A percentile compares a stretch with the other conserved stretches of the same genome.
phyloP scores from a whole-genome alignment of 2,329 filamentous ascomycete genomes.

The Thielaviopsis populi region DNA sequence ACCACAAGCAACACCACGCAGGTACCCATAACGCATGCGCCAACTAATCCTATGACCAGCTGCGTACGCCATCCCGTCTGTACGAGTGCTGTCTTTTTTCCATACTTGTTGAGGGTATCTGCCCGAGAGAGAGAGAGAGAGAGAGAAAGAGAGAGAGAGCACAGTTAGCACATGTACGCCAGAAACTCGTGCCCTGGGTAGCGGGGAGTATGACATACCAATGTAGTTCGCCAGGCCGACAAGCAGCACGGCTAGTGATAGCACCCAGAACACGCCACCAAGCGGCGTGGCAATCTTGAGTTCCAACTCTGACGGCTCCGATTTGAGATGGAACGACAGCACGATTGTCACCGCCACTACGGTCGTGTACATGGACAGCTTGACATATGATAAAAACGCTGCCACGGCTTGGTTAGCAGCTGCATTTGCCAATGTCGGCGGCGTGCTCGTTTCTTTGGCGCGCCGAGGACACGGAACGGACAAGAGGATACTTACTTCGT shows the following conservation, averaged over 20 bases:
- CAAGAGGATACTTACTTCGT: constrained; percentile 35
- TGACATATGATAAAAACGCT: constrained; percentile 80
- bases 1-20: constrained; percentile 47
- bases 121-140: too few species aligned
- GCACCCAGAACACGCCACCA: constrained; percentile 73
- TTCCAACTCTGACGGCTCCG: constrained; percentile 54
- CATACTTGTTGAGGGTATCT: constrained; percentile 67
- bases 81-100: constrained; percentile 62
- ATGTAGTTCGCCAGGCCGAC: constrained; percentile 80
- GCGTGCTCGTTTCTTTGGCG: not conserved
- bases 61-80: constrained; percentile 93
- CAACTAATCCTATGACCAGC: constrained; percentile 46
- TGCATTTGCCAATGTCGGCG: not conserved
- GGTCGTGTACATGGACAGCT: constrained; percentile 78
- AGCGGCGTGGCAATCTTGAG: constrained; percentile 65
- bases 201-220: constrained; percentile 31
- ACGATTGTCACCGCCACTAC: constrained; percentile 82
- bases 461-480: not conserved
- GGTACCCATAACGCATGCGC: constrained; percentile 47
- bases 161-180: not conserved
- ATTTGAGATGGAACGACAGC: constrained; percentile 80
- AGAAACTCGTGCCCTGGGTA: not conserved
- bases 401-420: not conserved
- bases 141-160: not conserved
- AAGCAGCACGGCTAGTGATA: constrained; percentile 61